Percentiles rank a stretch among this genome's conserved stretches.
Conservation (phyloP, 2,329 filamentous ascomycete genomes). For the Cyphellophora europaea region DNA sequence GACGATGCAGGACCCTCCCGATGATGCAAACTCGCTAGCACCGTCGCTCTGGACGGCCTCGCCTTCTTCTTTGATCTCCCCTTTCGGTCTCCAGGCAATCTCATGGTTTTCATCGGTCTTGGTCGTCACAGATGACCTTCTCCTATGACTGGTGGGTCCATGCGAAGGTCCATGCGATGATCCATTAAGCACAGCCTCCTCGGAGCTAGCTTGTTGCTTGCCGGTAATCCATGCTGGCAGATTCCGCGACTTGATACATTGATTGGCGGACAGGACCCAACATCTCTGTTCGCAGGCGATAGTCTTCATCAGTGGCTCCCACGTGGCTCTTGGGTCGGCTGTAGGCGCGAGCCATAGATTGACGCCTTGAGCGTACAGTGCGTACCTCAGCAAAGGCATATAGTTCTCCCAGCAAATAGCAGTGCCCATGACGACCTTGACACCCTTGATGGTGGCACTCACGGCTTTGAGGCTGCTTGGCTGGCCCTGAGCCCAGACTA, state of each 20-base stretch:
- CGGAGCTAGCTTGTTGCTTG: constrained; percentile 3
- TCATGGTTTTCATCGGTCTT: constrained; percentile 34
- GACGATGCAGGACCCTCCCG: constrained; percentile 76
- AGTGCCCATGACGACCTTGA: constrained; percentile 69
- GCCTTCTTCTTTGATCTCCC: constrained; percentile 13
- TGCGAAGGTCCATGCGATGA: constrained; percentile 6
- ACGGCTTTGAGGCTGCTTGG: constrained; percentile 71
- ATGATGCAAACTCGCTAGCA: constrained; percentile 48
- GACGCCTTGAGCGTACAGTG: constrained; percentile 80
- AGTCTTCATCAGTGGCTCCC: constrained; percentile 74
- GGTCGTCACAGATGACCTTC: constrained; percentile 22
- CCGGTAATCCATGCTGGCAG: constrained; percentile 48
- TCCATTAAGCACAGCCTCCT: constrained; percentile 1
- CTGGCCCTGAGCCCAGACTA: constrained; percentile 83
- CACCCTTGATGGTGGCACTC: constrained; percentile 67
- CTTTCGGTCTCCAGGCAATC: constrained; percentile 32
- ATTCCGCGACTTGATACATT: constrained; percentile 57
- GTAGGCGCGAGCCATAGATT: constrained; percentile 88
- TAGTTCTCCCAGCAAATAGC: constrained; percentile 98
- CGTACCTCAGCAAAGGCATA: constrained; percentile 80
- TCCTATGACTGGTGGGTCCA: constrained; percentile 7
- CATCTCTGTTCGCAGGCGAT: constrained; percentile 72
- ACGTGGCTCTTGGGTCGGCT: constrained; percentile 73
- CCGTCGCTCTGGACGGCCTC: constrained; percentile 3
- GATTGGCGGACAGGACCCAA: constrained; percentile 79